These are phyloP conservation scores for Favolaschia claudopus DNA, from an alignment of 768 basidiomycete genomes.

Conservation along the genomic window DNA sequence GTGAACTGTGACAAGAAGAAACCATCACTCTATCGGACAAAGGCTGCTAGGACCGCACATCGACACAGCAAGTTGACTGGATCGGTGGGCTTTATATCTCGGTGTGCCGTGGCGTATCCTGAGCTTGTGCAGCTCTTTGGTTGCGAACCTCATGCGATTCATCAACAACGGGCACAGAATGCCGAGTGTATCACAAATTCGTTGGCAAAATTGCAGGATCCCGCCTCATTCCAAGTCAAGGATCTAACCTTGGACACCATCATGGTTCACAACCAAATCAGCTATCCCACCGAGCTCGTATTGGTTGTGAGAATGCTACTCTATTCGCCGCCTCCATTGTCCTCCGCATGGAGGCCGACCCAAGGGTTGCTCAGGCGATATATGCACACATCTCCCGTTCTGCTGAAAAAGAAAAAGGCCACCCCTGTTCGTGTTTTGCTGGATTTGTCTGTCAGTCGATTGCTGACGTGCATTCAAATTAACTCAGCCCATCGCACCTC, in stretches of 20 bases:
- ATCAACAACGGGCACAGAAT: neutral
- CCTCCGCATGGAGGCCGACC: too few species aligned
- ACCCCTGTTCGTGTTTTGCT: neutral
- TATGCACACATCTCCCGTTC: too few species aligned
- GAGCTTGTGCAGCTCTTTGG: neutral
- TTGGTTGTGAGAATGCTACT: constrained; percentile 2
- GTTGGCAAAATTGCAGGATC: constrained; percentile 5
- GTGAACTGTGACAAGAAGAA: neutral
- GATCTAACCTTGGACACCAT: constrained; percentile 1
- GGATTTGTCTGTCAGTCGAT: neutral
- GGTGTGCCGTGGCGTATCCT: neutral
- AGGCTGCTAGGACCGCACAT: neutral
- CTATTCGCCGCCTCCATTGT: neutral
- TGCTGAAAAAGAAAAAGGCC: neutral
- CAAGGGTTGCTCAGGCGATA: neutral
- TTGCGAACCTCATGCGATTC: neutral
- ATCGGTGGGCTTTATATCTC: neutral
- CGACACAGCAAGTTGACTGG: neutral
- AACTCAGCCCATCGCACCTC: neutral
- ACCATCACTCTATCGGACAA: neutral
- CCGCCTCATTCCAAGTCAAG: constrained; percentile 2
- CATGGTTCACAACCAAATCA: neutral
- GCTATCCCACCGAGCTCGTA: neutral
- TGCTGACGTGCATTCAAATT: neutral
- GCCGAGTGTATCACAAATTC: neutral